phyloP scores from a whole-genome alignment of 495 filamentous ascomycete genomes.

The Aspergillus affinis region DNA sequence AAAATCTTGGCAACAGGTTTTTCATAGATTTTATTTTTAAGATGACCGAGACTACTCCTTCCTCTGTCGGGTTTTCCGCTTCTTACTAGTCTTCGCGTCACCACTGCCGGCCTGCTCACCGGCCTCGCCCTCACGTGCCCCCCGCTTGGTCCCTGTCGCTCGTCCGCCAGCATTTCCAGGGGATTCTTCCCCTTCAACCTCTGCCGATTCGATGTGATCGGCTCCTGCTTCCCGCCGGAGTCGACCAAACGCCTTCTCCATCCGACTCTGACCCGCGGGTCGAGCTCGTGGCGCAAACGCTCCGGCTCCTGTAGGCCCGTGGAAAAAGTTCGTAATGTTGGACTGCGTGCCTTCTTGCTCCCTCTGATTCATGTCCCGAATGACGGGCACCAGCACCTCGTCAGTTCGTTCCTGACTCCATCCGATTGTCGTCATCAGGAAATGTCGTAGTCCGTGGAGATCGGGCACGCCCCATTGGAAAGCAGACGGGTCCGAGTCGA shows the following conservation, averaged over 20 bases:
- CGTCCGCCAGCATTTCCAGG: constrained; percentile 11
- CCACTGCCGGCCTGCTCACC: constrained; percentile 2
- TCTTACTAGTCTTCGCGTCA: constrained; percentile 18
- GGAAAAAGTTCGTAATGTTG: constrained; percentile 92
- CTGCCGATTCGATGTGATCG: constrained; percentile 7
- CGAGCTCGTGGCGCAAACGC: constrained; percentile 77
- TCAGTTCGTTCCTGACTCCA: constrained; percentile 91
- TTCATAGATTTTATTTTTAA: too few relatives aligned
- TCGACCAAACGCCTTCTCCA: constrained; percentile 77
- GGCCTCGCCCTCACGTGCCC: constrained; percentile 5
- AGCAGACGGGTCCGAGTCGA: constrained; percentile 70
- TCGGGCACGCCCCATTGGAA: constrained; percentile 98
- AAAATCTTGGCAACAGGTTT: not conserved
- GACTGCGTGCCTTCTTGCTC: constrained; percentile 87
- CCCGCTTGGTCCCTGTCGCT: constrained; percentile 21
- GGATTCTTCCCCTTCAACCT: not conserved
- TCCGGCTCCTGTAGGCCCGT: constrained; percentile 60
- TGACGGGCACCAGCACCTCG: constrained; percentile 90
- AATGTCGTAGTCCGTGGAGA: constrained; percentile 77
- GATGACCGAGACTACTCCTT: constrained; percentile 1
- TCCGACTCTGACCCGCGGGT: constrained; percentile 64
- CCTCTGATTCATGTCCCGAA: constrained; percentile 87
- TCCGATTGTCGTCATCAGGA: constrained; percentile 89
- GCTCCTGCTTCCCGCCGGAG: constrained; percentile 57
- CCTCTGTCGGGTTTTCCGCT: constrained; percentile 14